phyloP scores from a whole-genome alignment of 2,329 filamentous ascomycete genomes.

The Pseudogymnoascus sp. region DNA sequence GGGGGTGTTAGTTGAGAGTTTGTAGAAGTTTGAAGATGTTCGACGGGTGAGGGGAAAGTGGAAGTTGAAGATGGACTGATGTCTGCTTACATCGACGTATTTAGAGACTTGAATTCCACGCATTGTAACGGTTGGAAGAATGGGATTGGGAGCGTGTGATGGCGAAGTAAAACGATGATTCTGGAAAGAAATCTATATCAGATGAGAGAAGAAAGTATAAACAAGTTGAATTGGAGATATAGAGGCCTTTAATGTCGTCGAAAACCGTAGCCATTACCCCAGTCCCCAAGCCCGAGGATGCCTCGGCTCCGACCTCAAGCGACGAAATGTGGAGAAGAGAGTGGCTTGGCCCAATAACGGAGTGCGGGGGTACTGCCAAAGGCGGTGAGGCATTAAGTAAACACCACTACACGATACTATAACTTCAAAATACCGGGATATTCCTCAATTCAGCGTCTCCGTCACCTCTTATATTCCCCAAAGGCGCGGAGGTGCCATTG shows the following conservation, averaged over 20 bases:
- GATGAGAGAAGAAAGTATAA: background rate
- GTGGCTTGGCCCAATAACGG: background rate
- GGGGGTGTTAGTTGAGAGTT: background rate
- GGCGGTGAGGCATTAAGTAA: background rate
- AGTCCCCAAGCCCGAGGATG: background rate
- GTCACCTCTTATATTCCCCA: too few relatives aligned
- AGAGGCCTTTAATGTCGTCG: background rate
- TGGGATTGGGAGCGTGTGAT: background rate
- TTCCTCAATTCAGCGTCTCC: too few relatives aligned
- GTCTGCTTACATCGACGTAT: slow-evolving; percentile 59
- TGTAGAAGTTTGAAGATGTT: background rate
- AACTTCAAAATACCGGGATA: too few relatives aligned
- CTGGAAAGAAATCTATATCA: background rate
- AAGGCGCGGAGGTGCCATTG: too few relatives aligned
- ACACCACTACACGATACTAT: too few relatives aligned
- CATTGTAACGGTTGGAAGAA: slow-evolving; percentile 40
- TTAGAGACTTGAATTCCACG: slow-evolving; percentile 65
- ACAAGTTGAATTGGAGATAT: background rate
- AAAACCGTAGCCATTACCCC: background rate
- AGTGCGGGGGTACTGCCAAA: background rate
- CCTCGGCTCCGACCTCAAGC: background rate
- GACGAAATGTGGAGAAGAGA: background rate
- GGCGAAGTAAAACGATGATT: background rate
- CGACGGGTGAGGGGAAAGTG: too few relatives aligned
- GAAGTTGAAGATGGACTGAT: background rate